Evolutionary conservation across 176 grass and related monocot genomes (phyloP), one percentile per base, ranked within the genome.

Genomic region (Chloris gayana): DNA sequence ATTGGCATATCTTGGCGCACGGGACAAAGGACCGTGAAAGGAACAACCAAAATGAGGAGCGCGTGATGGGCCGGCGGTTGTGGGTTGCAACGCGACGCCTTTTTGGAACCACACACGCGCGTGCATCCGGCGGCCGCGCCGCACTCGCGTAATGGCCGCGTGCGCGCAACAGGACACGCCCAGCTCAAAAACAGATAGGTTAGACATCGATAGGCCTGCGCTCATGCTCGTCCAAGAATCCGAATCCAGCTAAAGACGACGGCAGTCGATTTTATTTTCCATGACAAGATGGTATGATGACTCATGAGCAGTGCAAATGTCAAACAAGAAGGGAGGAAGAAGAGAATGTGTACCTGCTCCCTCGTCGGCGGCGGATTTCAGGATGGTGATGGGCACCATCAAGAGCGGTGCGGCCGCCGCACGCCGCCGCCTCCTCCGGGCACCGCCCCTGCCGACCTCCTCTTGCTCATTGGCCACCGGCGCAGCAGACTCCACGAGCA

Each of bases 351-450:
- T 89, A 95, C 93, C 89, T 37, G 93, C 93, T 71, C 93, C 89
- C 59, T 66, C 30, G 17, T 85, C 64, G 64, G 84, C 72, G 69
- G 87, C 90, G 56, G 90, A 88, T 19, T 82, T 86, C 78, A 95
- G 86, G 62, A 95, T 29, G 69, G 87, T 95, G 78, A 92, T 83
- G 39, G 85, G 81, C 56, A 95, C 93, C 76, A 85, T 88, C 42
- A 87, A 38, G 9, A 41, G 34, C 47, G 58, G 30, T 35, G 79
- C 39, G 0, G 35, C 69, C 6, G 77, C 60, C 45, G 75, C 27
- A 45, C 37, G 47, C 35, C 44, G 7, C 45, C 68, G 35, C 30
- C 74, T 77, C 26, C 39, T 58, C 1, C 54, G 24, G 10, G 33
- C 44, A 6, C 5, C 83, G 57, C 62, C 15, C 25, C 0, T 29